Evolutionary conservation across 1,284 basidiomycete species (phyloP).

Genomic region (Ustilago bromivora): DNA sequence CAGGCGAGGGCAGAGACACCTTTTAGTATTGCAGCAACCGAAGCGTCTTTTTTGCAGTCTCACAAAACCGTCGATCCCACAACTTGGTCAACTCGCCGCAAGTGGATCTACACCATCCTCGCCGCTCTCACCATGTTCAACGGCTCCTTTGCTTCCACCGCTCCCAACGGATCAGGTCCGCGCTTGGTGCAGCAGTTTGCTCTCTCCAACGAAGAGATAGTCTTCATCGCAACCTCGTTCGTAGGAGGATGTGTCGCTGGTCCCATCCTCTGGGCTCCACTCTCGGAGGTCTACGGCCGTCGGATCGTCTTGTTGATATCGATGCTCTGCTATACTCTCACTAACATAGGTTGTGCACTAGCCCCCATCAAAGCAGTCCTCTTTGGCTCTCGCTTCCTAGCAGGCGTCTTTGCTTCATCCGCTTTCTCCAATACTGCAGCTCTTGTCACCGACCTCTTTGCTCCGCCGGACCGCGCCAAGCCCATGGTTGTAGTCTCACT

Average conservation of each 20-base stretch:
- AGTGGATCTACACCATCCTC: slow-evolving; percentile 36
- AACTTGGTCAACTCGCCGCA: slow-evolving; percentile 22
- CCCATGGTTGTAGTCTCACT: slow-evolving; percentile 43
- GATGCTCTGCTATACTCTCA: slow-evolving; percentile 22
- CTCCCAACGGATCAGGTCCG: slow-evolving; percentile 33
- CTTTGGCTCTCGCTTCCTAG: slow-evolving; percentile 33
- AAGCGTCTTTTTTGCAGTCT: slow-evolving; percentile 11
- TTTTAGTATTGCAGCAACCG: slow-evolving; percentile 1
- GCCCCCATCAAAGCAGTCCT: slow-evolving; percentile 34
- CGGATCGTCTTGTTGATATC: slow-evolving; percentile 18
- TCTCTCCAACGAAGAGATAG: slow-evolving; percentile 31
- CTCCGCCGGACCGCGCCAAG: slow-evolving; percentile 18
- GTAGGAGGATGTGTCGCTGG: slow-evolving; percentile 51
- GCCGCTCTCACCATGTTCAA: slow-evolving; percentile 49
- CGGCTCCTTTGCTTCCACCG: slow-evolving; percentile 44
- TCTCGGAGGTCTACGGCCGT: slow-evolving; percentile 42
- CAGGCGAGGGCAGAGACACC: not conserved
- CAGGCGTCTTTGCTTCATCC: slow-evolving; percentile 41
- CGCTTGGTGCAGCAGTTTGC: slow-evolving; percentile 22
- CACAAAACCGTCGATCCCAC: not conserved
- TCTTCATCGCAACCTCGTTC: slow-evolving; percentile 39
- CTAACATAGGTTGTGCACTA: slow-evolving; percentile 36
- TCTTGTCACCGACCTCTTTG: slow-evolving; percentile 46
- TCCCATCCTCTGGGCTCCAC: slow-evolving; percentile 47
- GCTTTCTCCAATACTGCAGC: slow-evolving; percentile 51